A percentile compares a stretch with the other conserved stretches of the same genome.
These are phyloP conservation scores for Hemisphaericaspora xylofermentans DNA, from an alignment of 1,139 yeast species.

Conservation along the genomic window DNA sequence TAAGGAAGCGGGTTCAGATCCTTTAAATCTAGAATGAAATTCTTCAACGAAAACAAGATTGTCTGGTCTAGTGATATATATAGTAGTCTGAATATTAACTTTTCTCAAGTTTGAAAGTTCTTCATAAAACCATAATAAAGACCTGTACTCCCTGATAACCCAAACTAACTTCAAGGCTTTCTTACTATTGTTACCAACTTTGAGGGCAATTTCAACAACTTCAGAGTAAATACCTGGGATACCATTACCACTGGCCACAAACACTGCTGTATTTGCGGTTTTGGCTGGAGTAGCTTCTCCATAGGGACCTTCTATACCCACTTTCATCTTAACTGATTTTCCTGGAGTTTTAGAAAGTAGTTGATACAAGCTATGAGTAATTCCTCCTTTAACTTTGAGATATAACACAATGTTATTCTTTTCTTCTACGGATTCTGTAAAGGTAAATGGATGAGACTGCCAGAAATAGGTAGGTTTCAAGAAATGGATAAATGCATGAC, in stretches of 20 bases:
- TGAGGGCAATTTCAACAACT: constrained; percentile 30
- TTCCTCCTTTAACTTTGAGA: constrained; percentile 38
- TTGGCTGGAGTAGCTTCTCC: constrained; percentile 33
- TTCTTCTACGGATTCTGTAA: constrained; percentile 24
- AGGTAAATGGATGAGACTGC: constrained; percentile 47
- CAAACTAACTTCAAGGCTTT: constrained; percentile 27
- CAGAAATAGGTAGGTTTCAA: constrained; percentile 36
- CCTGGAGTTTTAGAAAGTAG: constrained; percentile 31
- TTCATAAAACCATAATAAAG: too few species aligned
- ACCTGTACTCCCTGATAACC: constrained; percentile 35
- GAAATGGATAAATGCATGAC: constrained; percentile 53
- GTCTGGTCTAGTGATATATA: constrained; percentile 34
- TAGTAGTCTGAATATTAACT: constrained; percentile 26
- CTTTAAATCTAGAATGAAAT: constrained; percentile 1
- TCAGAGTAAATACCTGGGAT: too few species aligned
- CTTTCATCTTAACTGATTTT: constrained; percentile 26
- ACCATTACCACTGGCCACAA: constrained; percentile 44
- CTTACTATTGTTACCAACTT: constrained; percentile 20
- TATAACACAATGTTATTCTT: constrained; percentile 26
- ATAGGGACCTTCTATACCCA: constrained; percentile 44
- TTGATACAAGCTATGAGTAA: constrained; percentile 33
- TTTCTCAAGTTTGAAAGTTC: constrained; percentile 28
- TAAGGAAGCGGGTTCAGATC: constrained; percentile 3
- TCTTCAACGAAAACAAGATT: constrained; percentile 6
- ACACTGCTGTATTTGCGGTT: constrained; percentile 31